Base-by-base conservation (phyloP, 768 basidiomycete species). In the Mycena epipterygia region DNA sequence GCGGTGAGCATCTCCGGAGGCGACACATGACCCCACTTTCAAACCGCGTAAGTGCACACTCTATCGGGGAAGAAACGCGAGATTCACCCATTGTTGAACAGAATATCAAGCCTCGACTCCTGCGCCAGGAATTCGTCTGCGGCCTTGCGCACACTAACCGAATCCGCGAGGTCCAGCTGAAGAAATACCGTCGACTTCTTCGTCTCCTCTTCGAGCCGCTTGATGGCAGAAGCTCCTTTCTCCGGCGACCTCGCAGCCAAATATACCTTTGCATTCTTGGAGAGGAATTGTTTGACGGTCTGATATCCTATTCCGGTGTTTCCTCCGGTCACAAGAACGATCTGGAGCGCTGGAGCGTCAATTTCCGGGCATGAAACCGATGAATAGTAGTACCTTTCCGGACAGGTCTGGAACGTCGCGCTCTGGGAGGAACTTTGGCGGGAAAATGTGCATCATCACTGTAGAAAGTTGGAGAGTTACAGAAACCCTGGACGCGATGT, bases 301-400 rank as follows among this genome's bases (percentile, higher is more conserved):
- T 84, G 82, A 39, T 81, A 81, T 8, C 85, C 86, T 39, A 87
- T 81, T 1, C 79, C 84, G 0, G 80, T 70, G 65, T 83, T 85
- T 3, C 82, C 82, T 2, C 85, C 84, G 16, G 80, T 80, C 19
- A 83, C 81, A 42, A 84, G 74, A 17, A 79, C 68, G 35, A 84
- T 81, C 64, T 71, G 63, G 46, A 4, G 30, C n/a, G n/a, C 21
- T 27, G 12, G 29, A 16, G 2, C 3, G 9, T 11, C 25, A 13
- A 30, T 13, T 9, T 19, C 6, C 2, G 7, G 44, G 13, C 2
- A 14, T 21, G 17, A 7, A 13, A 21, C n/a, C n/a, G 6, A n/a
- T 23, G 44, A n/a, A n/a, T n/a, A 7, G 44, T 6, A n/a, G 6
- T 21, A 46, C 8, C 35, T 37, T 37, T 14, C 35, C 35, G 35